A percentile compares a stretch with the other conserved stretches of the same genome.
These are phyloP conservation scores for Phytopythium aichiense DNA, from an alignment of 352 stramenopile species.

Conservation along the genomic window DNA sequence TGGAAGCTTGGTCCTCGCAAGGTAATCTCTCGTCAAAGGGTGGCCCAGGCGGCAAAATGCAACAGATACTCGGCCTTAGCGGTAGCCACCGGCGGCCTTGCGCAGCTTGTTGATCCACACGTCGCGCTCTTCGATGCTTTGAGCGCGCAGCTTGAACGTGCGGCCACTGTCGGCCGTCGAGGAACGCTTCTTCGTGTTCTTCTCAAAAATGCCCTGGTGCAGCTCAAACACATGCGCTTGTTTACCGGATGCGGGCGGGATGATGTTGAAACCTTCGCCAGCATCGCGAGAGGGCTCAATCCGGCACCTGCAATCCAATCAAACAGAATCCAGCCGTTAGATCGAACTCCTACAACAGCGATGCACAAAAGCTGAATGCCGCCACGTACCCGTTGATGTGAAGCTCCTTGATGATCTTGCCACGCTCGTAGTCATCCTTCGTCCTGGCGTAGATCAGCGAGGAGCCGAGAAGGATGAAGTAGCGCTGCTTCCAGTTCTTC, in stretches of 20 bases:
- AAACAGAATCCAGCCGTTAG: background rate
- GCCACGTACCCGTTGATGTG: slow-evolving; percentile 59
- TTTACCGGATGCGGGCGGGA: slow-evolving; percentile 45
- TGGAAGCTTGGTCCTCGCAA: background rate
- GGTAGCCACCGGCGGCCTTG: slow-evolving; percentile 41
- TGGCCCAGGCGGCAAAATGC: background rate
- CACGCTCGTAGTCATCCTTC: slow-evolving; percentile 86
- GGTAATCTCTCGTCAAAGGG: background rate
- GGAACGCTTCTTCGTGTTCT: slow-evolving; percentile 73
- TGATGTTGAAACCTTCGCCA: slow-evolving; percentile 83
- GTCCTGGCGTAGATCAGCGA: slow-evolving; percentile 81
- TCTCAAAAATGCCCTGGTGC: slow-evolving; percentile 74
- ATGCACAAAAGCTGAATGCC: background rate
- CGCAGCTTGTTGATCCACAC: slow-evolving; percentile 79
- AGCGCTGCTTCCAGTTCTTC: slow-evolving; percentile 89
- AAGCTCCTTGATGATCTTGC: slow-evolving; percentile 84
- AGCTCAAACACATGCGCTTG: slow-evolving; percentile 67
- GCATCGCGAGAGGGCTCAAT: slow-evolving; percentile 72
- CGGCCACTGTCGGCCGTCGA: slow-evolving; percentile 68
- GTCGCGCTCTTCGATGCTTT: slow-evolving; percentile 79
- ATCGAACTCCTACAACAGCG: background rate
- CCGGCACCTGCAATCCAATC: slow-evolving; percentile 32
- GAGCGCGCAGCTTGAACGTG: slow-evolving; percentile 79
- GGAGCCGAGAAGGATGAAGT: slow-evolving; percentile 74
- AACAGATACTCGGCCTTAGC: background rate